Evolutionary conservation across 2,329 filamentous ascomycete species (phyloP).

Genomic region (Aspergillus brasiliensis): DNA sequence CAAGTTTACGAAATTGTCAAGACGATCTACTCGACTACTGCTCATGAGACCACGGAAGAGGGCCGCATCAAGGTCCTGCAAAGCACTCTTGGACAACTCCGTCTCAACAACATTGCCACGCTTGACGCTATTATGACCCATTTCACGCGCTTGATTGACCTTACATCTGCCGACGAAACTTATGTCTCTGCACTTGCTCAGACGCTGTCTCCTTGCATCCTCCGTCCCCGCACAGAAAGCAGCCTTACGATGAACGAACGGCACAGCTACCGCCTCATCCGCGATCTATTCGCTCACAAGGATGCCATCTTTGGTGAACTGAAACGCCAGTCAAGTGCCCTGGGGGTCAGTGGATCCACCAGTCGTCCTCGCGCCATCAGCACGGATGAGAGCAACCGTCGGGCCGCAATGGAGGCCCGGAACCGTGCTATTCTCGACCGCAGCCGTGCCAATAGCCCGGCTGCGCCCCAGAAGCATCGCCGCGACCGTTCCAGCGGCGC

Average conservation of each 20-base stretch:
- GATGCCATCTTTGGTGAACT: constrained; percentile 93
- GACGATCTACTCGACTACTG: constrained; percentile 86
- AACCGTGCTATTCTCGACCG: constrained; percentile 74
- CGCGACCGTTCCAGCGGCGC: constrained; percentile 75
- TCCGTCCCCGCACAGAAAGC: constrained; percentile 83
- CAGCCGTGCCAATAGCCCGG: constrained; percentile 73
- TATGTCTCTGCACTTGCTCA: constrained; percentile 77
- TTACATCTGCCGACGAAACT: constrained; percentile 90
- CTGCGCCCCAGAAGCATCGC: constrained; percentile 59
- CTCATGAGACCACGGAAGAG: constrained; percentile 73
- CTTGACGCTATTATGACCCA: constrained; percentile 97
- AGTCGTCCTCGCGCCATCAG: constrained; percentile 80
- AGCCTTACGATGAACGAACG: constrained; percentile 94
- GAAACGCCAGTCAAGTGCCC: constrained; percentile 66
- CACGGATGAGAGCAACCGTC: constrained; percentile 93
- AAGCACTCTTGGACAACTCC: constrained; percentile 90
- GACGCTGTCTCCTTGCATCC: constrained; percentile 77
- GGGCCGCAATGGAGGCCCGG: constrained; percentile 90
- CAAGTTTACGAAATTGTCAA: constrained; percentile 99
- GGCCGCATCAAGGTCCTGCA: constrained; percentile 88
- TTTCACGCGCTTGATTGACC: constrained; percentile 92
- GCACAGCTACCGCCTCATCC: constrained; percentile 84
- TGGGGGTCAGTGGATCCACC: constrained; percentile 53
- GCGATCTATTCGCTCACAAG: constrained; percentile 91
- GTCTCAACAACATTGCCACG: constrained; percentile 97